Evolutionary conservation across 768 basidiomycete genomes (phyloP).

Genomic region (Mycena galericulata): DNA sequence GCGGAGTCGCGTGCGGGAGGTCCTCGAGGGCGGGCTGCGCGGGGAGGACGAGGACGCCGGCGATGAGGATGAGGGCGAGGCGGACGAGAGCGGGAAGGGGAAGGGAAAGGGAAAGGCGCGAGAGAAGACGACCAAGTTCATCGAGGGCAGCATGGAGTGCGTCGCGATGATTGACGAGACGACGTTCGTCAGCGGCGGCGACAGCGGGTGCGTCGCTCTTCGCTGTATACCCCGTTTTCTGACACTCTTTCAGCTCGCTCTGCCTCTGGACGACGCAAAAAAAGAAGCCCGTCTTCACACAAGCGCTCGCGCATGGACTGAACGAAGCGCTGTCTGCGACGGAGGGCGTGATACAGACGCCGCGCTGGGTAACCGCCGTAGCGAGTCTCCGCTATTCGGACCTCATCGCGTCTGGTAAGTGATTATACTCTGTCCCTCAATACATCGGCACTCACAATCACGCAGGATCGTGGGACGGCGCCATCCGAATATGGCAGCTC

Average conservation of each 20-base stretch:
- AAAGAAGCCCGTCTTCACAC: constrained; percentile 95
- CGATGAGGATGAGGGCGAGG: constrained; percentile 39
- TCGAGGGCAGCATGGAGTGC: constrained; percentile 93
- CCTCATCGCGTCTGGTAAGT: constrained; percentile 87
- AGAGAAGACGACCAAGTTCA: constrained; percentile 61
- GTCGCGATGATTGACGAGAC: constrained; percentile 96
- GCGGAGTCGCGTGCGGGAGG: constrained; percentile 80
- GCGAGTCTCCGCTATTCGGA: constrained; percentile 90
- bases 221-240: neutral
- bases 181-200: constrained; percentile 93
- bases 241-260: constrained; percentile 72
- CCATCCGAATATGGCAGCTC: constrained; percentile 92
- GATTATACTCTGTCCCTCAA: neutral
- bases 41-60: constrained; percentile 65
- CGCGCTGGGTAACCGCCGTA: constrained; percentile 93
- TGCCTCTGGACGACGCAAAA: constrained; percentile 91
- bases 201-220: constrained; percentile 82
- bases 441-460: no score
- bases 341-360: constrained; percentile 79
- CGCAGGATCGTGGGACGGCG: constrained; percentile 93
- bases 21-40: constrained; percentile 80
- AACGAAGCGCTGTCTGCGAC: constrained; percentile 77
- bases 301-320: constrained; percentile 89
- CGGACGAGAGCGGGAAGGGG: constrained; percentile 31
- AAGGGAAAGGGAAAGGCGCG: constrained; percentile 49